Conservation (phyloP, 2,329 filamentous ascomycete species). For the Dactylellina parvicollis region DNA sequence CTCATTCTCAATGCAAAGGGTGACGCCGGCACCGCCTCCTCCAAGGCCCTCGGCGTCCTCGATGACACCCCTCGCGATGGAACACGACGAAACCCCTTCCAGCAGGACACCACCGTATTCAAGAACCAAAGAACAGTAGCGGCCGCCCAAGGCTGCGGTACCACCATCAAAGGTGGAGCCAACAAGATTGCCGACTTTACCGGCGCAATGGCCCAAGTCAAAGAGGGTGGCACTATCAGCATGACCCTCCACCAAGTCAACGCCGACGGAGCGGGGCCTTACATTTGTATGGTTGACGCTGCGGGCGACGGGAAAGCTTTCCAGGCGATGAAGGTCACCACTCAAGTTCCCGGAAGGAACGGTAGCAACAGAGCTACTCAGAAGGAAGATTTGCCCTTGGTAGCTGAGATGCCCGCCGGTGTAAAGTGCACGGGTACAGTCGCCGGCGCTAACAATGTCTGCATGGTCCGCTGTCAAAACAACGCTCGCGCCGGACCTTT, state of each 20-base stretch:
- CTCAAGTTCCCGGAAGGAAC: constrained; percentile 29
- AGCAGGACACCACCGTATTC: constrained; percentile 73
- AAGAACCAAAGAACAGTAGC: constrained; percentile 28
- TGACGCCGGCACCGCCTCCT: constrained; percentile 66
- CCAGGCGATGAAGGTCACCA: constrained; percentile 20
- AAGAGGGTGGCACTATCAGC: constrained; percentile 67
- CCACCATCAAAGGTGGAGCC: constrained; percentile 69
- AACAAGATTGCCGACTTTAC: constrained; percentile 64
- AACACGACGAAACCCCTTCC: constrained; percentile 70
- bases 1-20: constrained; percentile 70
- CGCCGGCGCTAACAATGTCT: constrained; percentile 70
- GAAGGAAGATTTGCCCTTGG: constrained; percentile 14
- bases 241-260: constrained; percentile 69
- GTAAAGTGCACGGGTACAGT: constrained; percentile 68
- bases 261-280: constrained; percentile 62
- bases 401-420: constrained; percentile 23
- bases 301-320: constrained; percentile 67
- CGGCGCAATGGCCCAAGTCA: constrained; percentile 65
- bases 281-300: constrained; percentile 72
- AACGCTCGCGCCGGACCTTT: constrained; percentile 71
- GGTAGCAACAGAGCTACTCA: constrained; percentile 19
- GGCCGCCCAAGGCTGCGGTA: constrained; percentile 66
- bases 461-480: constrained; percentile 73
- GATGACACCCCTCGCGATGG: constrained; percentile 71
- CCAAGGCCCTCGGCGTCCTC: constrained; percentile 66